Percentiles rank a stretch among this genome's conserved stretches.
These are phyloP conservation scores for Prinsepia uniflora DNA, from an alignment of 306 rosid genomes.

Conservation along the genomic window DNA sequence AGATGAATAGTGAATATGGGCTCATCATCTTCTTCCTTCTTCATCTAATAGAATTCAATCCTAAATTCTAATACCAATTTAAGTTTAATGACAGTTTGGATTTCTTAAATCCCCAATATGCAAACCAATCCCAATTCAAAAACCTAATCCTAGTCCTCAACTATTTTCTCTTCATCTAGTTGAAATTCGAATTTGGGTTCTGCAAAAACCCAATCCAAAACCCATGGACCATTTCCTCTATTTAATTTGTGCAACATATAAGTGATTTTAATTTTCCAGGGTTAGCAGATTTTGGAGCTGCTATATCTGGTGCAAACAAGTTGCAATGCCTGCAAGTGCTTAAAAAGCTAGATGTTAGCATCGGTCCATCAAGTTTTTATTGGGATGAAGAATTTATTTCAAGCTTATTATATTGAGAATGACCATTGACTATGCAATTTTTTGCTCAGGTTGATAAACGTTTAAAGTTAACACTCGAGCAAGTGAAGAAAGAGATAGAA, in stretches of 20 bases:
- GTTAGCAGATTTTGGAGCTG: conserved; percentile 99
- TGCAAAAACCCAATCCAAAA: too few relatives aligned
- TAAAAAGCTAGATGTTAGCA: conserved; percentile 95
- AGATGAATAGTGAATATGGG: too few relatives aligned
- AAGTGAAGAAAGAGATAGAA: conserved; percentile 99
- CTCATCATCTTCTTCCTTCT: too few relatives aligned
- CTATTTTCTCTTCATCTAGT: too few relatives aligned
- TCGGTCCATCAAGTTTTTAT: not conserved
- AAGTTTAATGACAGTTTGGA: too few relatives aligned
- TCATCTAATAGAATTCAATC: too few relatives aligned
- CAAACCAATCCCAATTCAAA: too few relatives aligned
- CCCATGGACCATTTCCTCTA: not conserved
- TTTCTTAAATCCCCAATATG: too few relatives aligned
- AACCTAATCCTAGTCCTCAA: too few relatives aligned
- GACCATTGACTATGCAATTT: conserved; percentile 9
- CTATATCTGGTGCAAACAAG: conserved; percentile 98
- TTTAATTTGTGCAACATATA: conserved; percentile 65
- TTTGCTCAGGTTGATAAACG: conserved; percentile 75
- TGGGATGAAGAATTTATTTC: conserved; percentile 7
- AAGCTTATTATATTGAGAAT: conserved; percentile 16
- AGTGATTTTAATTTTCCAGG: conserved; percentile 95
- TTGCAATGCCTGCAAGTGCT: conserved; percentile 93
- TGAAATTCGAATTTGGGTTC: too few relatives aligned
- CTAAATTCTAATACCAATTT: too few relatives aligned
- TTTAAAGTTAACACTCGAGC: conserved; percentile 81